These are phyloP conservation scores for Eucalyptus fibrosa DNA, from an alignment of 345 rosid species.

Conservation along the genomic window DNA sequence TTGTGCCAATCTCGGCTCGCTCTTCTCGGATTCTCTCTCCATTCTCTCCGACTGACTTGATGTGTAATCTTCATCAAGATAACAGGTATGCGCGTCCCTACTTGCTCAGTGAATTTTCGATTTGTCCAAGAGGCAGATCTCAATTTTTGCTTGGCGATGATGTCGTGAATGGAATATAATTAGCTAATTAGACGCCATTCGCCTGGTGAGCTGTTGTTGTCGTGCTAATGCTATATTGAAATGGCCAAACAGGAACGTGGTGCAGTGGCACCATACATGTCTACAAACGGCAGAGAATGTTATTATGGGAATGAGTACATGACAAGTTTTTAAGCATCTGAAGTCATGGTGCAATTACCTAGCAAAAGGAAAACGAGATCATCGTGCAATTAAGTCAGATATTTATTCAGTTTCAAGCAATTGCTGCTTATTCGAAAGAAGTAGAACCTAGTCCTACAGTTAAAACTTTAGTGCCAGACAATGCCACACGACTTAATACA, in stretches of 20 bases:
- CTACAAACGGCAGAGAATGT: neutral
- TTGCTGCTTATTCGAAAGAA: neutral
- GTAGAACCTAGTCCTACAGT: neutral
- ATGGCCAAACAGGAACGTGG: neutral
- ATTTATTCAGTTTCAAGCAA: neutral
- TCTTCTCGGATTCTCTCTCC: neutral
- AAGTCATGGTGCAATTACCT: neutral
- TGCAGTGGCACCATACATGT: neutral
- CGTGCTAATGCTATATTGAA: neutral
- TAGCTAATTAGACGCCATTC: neutral
- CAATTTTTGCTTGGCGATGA: neutral
- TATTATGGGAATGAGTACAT: neutral
- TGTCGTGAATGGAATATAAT: neutral
- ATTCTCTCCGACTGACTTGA: neutral
- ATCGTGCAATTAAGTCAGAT: neutral
- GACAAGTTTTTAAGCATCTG: neutral
- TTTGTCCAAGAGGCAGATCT: neutral
- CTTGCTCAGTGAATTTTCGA: neutral
- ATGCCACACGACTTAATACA: neutral
- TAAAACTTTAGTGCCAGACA: neutral
- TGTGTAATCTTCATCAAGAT: neutral
- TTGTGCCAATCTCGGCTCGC: neutral
- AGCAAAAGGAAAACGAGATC: neutral
- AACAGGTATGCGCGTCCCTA: neutral
- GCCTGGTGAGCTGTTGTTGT: neutral